These are phyloP conservation scores for Cystobasidium slooffiae DNA, from an alignment of 1,284 basidiomycete species.

Conservation along the genomic window DNA sequence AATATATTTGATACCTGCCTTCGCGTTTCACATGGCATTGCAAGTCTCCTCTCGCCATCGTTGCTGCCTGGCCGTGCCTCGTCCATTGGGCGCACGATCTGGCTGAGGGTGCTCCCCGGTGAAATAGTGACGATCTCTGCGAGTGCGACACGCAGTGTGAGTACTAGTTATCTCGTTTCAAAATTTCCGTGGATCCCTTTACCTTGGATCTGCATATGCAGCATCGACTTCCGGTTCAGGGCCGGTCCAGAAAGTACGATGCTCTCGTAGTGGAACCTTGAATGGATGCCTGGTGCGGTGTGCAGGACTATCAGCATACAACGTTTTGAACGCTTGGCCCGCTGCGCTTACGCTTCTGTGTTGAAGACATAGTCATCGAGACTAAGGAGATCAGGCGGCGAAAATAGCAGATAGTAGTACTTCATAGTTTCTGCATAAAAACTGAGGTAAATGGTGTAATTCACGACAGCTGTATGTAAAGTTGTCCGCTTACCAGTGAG, in stretches of 20 bases:
- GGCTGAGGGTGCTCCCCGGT: not conserved
- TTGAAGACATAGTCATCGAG: conserved; percentile 65
- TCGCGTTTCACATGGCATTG: not conserved
- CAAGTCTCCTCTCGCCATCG: conserved; percentile 27
- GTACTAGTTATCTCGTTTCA: not conserved
- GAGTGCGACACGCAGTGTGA: not conserved
- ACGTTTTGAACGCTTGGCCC: not conserved
- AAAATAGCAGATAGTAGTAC: conserved; percentile 60
- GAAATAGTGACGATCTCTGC: conserved; percentile 30
- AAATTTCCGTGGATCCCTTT: no score
- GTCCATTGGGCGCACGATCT: conserved; percentile 7
- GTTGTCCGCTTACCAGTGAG: conserved; percentile 60
- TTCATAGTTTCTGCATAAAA: conserved; percentile 49
- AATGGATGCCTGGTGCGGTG: conserved; percentile 23
- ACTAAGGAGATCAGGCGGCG: conserved; percentile 62
- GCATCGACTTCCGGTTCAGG: conserved; percentile 30
- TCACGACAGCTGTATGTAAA: not conserved
- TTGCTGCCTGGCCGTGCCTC: conserved; percentile 38
- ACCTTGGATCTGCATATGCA: conserved; percentile 38
- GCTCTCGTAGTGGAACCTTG: conserved; percentile 7
- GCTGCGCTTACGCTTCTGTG: conserved; percentile 30
- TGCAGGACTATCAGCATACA: not conserved
- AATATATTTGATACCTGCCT: not conserved
- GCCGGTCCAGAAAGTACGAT: conserved; percentile 28
- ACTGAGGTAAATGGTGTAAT: not conserved